phyloP scores from a whole-genome alignment of 306 rosid species.

The Rosa lucieae region DNA sequence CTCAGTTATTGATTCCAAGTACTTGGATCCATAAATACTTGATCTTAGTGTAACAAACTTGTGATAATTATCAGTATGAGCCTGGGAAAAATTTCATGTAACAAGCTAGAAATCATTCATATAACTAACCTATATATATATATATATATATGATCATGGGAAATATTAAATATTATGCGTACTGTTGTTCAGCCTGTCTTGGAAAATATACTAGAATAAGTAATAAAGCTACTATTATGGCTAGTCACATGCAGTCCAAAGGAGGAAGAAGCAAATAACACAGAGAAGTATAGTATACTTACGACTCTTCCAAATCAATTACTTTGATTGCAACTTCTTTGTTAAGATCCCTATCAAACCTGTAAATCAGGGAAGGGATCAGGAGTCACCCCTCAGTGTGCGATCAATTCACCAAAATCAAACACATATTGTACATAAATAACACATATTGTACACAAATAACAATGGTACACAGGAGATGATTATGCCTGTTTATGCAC shows the following conservation, averaged over 20 bases:
- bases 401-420: not conserved
- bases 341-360: constrained; percentile 91
- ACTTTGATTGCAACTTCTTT: constrained; percentile 95
- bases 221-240: not conserved
- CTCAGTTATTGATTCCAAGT: not conserved
- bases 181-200: not conserved
- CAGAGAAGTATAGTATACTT: constrained; percentile 38
- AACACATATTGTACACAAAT: not conserved
- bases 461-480: not conserved
- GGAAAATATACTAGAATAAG: constrained; percentile 5
- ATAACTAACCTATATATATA: not conserved
- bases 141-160: not conserved
- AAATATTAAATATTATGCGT: not conserved
- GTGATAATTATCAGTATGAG: not conserved
- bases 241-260: not conserved
- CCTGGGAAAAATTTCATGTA: not conserved
- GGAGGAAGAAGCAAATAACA: constrained; percentile 1
- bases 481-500: not conserved
- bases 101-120: not conserved
- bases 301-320: constrained; percentile 98
- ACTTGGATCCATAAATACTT: not conserved
- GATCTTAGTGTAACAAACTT: not conserved
- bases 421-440: not conserved
- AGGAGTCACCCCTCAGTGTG: constrained; percentile 7
- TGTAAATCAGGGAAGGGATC: constrained; percentile 41